A percentile compares a stretch with the other conserved stretches of the same genome.
Conservation (phyloP, 768 basidiomycete species). For the Collybiopsis confluens region DNA sequence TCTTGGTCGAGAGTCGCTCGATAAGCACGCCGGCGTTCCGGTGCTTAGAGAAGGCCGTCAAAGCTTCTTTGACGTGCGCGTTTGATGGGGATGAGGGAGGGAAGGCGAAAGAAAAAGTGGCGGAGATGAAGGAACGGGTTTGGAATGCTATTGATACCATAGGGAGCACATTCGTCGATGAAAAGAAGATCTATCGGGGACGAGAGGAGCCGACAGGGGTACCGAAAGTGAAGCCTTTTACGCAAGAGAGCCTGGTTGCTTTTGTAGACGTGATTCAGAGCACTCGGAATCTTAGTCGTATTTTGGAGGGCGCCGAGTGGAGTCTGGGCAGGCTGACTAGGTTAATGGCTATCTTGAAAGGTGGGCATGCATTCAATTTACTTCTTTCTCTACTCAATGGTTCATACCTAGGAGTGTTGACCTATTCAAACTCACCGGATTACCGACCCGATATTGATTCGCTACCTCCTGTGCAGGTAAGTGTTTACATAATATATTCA, state of each 20-base stretch:
- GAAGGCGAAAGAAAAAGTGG: conserved; percentile 38
- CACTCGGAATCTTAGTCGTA: conserved; percentile 46
- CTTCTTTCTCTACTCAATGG: background rate
- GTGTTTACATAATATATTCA: background rate
- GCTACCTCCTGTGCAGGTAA: conserved; percentile 76
- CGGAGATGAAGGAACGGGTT: conserved; percentile 49
- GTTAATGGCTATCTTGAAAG: conserved; percentile 78
- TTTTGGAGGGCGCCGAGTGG: conserved; percentile 58
- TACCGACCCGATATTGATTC: conserved; percentile 85
- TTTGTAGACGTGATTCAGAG: conserved; percentile 70
- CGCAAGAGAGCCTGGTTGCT: conserved; percentile 83
- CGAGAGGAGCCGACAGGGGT: conserved; percentile 19
- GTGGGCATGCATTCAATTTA: conserved; percentile 29
- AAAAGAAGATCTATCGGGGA: conserved; percentile 16
- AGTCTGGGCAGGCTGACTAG: conserved; percentile 55
- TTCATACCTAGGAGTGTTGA: conserved; percentile 53
- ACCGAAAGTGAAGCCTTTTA: conserved; percentile 46
- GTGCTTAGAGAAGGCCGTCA: conserved; percentile 76
- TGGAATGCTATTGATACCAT: conserved; percentile 72
- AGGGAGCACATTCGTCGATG: conserved; percentile 46
- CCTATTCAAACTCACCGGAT: conserved; percentile 79
- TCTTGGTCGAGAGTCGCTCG: conserved; percentile 60
- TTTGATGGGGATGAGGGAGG: conserved; percentile 12
- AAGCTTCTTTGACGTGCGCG: conserved; percentile 43
- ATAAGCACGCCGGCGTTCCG: conserved; percentile 84